Evolutionary conservation across 345 rosid species (phyloP).

Genomic region (Camelina neglecta): DNA sequence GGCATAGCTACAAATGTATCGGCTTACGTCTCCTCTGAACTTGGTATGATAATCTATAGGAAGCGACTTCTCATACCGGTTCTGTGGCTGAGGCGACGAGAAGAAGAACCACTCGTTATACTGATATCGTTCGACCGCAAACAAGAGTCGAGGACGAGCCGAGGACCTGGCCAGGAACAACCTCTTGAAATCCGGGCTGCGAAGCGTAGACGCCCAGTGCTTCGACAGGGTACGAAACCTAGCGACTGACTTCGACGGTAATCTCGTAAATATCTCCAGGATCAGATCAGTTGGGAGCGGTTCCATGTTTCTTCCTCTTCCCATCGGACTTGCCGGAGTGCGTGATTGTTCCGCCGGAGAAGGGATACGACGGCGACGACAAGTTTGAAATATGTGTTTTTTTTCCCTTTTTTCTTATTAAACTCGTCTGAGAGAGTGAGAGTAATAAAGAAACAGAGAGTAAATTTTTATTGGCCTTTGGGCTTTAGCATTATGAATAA

Average conservation of each 20-base stretch:
- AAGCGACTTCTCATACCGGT: neutral
- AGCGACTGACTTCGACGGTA: constrained; percentile 9
- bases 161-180: neutral
- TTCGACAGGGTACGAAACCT: neutral
- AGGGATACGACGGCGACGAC: neutral
- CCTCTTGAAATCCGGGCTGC: neutral
- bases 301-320: neutral
- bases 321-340: neutral
- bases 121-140: neutral
- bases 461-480: no score
- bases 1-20: neutral
- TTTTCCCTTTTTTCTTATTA: no score
- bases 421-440: no score
- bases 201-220: neutral
- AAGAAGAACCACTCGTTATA: neutral
- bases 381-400: no score
- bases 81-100: constrained; percentile 3
- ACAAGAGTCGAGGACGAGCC: neutral
- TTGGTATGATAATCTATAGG: neutral
- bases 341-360: neutral
- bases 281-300: neutral
- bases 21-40: constrained; percentile 2
- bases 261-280: neutral
- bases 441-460: no score
- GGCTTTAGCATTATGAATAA: no score